phyloP scores from a whole-genome alignment of 2,329 filamentous ascomycete species.

The Sclerotinia sclerotiorum region DNA sequence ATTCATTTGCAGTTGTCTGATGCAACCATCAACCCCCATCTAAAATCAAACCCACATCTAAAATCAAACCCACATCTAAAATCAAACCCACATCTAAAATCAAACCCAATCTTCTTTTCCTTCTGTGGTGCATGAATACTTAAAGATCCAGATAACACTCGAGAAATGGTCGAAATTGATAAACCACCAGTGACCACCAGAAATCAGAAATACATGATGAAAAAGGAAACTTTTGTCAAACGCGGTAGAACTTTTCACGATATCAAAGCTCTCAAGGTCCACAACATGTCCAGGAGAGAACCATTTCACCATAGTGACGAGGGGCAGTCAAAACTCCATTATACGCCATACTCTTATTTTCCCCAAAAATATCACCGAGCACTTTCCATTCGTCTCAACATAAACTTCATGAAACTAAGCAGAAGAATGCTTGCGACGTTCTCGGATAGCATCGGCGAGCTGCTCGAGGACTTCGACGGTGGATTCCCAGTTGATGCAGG shows the following conservation, averaged over 20 bases:
- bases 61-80: not conserved
- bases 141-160: conserved; percentile 10
- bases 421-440: conserved; percentile 54
- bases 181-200: not conserved
- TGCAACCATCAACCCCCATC: no score
- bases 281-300: conserved; percentile 6
- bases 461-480: conserved; percentile 81
- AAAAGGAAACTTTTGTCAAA: not conserved
- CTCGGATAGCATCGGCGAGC: conserved; percentile 78
- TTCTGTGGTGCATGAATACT: not conserved
- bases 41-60: not conserved
- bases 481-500: conserved; percentile 90
- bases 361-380: conserved; percentile 1
- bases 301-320: not conserved
- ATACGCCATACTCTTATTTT: conserved; percentile 8
- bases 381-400: not conserved
- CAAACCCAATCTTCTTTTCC: not conserved
- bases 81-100: not conserved
- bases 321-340: conserved; percentile 8
- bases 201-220: not conserved
- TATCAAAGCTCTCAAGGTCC: not conserved
- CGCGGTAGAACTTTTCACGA: not conserved
- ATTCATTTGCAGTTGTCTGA: not conserved
- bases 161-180: not conserved
- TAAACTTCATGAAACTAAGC: not conserved